Evolutionary conservation across 768 basidiomycete genomes (phyloP).

Genomic region (Lactifluus pinguis): DNA sequence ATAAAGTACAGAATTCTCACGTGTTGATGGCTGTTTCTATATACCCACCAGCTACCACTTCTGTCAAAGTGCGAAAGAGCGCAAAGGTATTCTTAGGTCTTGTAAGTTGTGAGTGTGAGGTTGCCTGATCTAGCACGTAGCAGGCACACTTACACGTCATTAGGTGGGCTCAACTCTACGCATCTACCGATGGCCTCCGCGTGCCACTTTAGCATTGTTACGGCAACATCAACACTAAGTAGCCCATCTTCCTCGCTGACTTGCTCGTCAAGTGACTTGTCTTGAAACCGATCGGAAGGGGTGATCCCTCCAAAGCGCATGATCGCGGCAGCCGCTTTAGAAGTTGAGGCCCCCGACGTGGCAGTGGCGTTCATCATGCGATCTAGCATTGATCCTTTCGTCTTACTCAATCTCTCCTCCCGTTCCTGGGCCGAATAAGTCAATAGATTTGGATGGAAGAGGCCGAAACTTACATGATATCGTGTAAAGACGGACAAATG

Average conservation of each 20-base stretch:
- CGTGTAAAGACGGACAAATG: slow-evolving; percentile 70
- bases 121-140: background rate
- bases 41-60: slow-evolving; percentile 75
- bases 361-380: slow-evolving; percentile 80
- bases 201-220: slow-evolving; percentile 94
- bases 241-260: slow-evolving; percentile 74
- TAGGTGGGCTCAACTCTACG: slow-evolving; percentile 73
- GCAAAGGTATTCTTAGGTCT: slow-evolving; percentile 88
- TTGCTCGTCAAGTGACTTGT: slow-evolving; percentile 56
- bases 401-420: slow-evolving; percentile 42
- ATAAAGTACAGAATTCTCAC: slow-evolving; percentile 37
- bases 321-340: slow-evolving; percentile 80
- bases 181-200: slow-evolving; percentile 94
- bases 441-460: background rate
- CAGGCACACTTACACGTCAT: slow-evolving; percentile 64
- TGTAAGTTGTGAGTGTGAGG: background rate
- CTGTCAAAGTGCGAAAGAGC: slow-evolving; percentile 75
- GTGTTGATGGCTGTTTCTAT: slow-evolving; percentile 89
- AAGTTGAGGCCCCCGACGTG: slow-evolving; percentile 47
- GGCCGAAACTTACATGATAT: slow-evolving; percentile 63
- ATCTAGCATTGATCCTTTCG: slow-evolving; percentile 75
- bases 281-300: slow-evolving; percentile 36
- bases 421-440: slow-evolving; percentile 29
- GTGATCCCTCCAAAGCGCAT: slow-evolving; percentile 85
- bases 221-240: slow-evolving; percentile 65